phyloP scores from a whole-genome alignment of 164 flowering plant genomes.

The Akebia trifoliata region DNA sequence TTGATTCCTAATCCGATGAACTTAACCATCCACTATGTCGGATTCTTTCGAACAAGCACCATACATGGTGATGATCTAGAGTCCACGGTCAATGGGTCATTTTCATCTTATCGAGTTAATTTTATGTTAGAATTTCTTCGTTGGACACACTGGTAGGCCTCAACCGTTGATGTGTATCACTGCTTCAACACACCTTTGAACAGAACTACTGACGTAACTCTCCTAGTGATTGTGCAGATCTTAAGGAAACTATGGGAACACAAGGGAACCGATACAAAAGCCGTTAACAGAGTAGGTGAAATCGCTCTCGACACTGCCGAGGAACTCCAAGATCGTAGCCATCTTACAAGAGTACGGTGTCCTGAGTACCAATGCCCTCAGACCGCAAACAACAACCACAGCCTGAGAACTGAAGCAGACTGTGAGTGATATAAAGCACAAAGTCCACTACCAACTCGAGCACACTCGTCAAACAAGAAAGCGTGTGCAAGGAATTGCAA shows the following conservation, averaged over 20 bases:
- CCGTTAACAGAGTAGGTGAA: conserved; percentile 64
- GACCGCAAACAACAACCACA: conserved; percentile 36
- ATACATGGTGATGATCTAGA: too few species aligned
- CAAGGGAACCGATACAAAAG: conserved; percentile 39
- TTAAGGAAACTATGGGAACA: conserved; percentile 50
- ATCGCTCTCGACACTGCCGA: conserved; percentile 92
- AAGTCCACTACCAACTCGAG: conserved; percentile 83
- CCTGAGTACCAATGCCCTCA: conserved; percentile 42
- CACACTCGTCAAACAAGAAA: conserved; percentile 80
- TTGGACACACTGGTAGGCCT: too few species aligned
- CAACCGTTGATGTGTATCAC: too few species aligned
- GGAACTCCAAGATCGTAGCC: conserved; percentile 34
- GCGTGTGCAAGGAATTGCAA: conserved; percentile 78
- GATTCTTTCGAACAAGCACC: too few species aligned
- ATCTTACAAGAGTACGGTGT: conserved; percentile 65
- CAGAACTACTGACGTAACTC: not conserved
- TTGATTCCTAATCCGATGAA: too few species aligned
- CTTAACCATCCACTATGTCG: too few species aligned
- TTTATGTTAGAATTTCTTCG: too few species aligned
- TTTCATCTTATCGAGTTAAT: too few species aligned
- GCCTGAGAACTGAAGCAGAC: conserved; percentile 87
- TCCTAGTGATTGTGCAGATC: conserved; percentile 51
- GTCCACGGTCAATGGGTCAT: too few species aligned
- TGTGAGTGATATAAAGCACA: conserved; percentile 93
- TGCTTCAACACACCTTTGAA: not conserved